Base-by-base conservation (phyloP, 306 rosid genomes). In the Pachyrhizus erosus region DNA sequence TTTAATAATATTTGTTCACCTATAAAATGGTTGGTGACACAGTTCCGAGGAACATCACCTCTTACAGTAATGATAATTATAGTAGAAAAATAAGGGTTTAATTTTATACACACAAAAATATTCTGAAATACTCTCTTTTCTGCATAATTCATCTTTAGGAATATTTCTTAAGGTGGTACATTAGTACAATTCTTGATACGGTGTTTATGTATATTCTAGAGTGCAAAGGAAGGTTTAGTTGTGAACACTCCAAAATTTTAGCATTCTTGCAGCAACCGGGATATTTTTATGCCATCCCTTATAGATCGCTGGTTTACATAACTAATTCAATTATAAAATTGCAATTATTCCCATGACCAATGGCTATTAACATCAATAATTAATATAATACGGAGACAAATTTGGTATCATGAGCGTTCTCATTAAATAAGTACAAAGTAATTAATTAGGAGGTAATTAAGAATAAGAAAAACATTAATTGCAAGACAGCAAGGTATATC, bases 121-220 rank as follows among this genome's bases (percentile, higher is more conserved):
- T 89, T 87, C 92, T 75, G 65, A 72, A 54, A 89, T 84, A 49
- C 79, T 88, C 77, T 55, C 31, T 66, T 20, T 17, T 14, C 78
- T 75, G 74, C 65, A 48, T 12, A 48, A 49, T 37, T 62, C 70
- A 84, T 77, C 87, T 75, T 85, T 84, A 70, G 64, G 89, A 87
- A 89, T 89, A 89, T 88, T 67, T 70, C 83, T 70, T 40, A 31
- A 65, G 68, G 77, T 58, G 68, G 91, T 87, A 83, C 86, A 80
- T 78, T 58, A 76, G 92, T 86, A 84, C 84, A 82, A 87, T 76
- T 74, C 76, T 74, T 78, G 31, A 70, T 80, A 81, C 74, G 20
- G 26, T 26, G 60, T 40, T 82, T 60, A 40, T 77, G 77, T 42
- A 77, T 72, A 81, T 58, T 77, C 80, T 67, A n/a, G 81, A 54